Evolutionary conservation across 2,329 filamentous ascomycete species (phyloP), one percentile per base, ranked within the genome.

Genomic region (Exophiala phaeomuriformis): DNA sequence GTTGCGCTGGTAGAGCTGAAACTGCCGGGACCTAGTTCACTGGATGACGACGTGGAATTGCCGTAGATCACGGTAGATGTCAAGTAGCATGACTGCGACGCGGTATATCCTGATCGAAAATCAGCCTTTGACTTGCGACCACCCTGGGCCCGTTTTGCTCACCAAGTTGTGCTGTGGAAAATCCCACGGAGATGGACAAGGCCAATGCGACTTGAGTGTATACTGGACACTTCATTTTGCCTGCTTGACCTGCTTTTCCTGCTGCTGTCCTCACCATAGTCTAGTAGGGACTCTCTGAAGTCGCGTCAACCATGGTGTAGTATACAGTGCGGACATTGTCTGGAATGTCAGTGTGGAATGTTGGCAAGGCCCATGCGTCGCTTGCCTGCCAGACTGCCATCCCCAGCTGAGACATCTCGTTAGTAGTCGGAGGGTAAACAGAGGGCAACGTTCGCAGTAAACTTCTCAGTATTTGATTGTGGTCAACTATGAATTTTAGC

Each of bases 61-160:
- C 55, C 55, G 29, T 52, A 58, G 12, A 58, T 51, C 27, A 58
- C 42, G 10, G 55, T 52, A n/a, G 55, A 52, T 29, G 55, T 58
- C 30, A 54, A 40, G 30, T 55, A 53, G 33, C 55, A 58, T 30
- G 37, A 32, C 9, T 41, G 33, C 4, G 52, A 47, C 29, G 47
- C 19, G 4, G 33, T 47, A 35, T 51, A 49, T 10, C 43, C 55
- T 57, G 37, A 8, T 30, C 10, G 30, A 40, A 32, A 7, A 43
- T 48, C 40, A 51, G 30, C 42, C 4, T 28, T 27, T 27, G 44
- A 10, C 12, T 40, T 27, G 32, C 4, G 29, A 19, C 8, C 27
- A 33, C n/a, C 6, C 32, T 52, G 7, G 32, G 10, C 9, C n/a
- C 1, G 31, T 4, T 29, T n/a, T 27, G 9, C 52, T 52, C n/a